Base-by-base conservation (phyloP, 139 green algal genomes). In the Diplosphaera chodatii region DNA sequence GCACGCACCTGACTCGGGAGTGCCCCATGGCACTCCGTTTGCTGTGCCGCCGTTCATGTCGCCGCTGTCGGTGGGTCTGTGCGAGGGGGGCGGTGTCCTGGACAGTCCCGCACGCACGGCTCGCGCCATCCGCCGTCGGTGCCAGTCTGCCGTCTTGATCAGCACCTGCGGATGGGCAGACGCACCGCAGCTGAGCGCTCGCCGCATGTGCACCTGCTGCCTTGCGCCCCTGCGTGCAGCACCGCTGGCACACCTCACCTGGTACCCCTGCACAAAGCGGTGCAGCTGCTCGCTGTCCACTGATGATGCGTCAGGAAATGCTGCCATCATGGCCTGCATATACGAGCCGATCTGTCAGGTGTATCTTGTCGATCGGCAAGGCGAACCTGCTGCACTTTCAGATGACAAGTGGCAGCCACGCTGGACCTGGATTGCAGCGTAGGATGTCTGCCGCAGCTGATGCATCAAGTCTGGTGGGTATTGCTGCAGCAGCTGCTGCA, bases 401-500 rank as follows among this genome's bases (percentile, higher is more conserved):
- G n/a, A n/a, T n/a, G n/a, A n/a, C n/a, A n/a, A n/a, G n/a, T n/a
- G 10, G 37, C 37, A 10, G 10, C 10, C 8, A 48, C 10, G 16
- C 48, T 3, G 13, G 13, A 59, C 48, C 48, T 59, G 48, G 18
- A 74, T 55, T 25, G 69, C 69, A 4, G 16, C 2, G 29, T 74
- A 56, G 69, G 55, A 67, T 29, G 48, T 66, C 20, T n/a, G 69
- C 66, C 72, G 66, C 56, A 78, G 73, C 65, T 73, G 33, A 1
- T 21, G 10, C 66, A 78, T 63, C 55, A 78, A 31, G 55, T 73
- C 30, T 0, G 73, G 55, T 28, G 73, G 73, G 66, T 73, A 78
- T 27, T 55, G 55, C 56, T 67, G 21, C 28, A 33, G 48, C 66
- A 78, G 32, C 33, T 68, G 10, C 5, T 28, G 65, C 27, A 69